Percentiles rank a stretch among this genome's conserved stretches.
phyloP scores from a whole-genome alignment of 164 flowering plant genomes.

The Santalum album region DNA sequence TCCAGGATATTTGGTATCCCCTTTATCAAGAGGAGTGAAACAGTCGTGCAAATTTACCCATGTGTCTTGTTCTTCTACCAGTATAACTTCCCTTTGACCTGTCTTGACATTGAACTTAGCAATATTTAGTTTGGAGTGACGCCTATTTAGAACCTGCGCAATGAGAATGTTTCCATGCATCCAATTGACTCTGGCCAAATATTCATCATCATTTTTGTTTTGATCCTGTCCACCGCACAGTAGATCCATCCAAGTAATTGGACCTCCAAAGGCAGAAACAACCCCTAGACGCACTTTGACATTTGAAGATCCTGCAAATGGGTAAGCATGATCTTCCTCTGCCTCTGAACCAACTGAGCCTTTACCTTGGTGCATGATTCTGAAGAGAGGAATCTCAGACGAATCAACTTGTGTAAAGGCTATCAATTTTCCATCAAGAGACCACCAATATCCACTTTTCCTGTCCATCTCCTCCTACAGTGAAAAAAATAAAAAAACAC shows the following conservation, averaged over 20 bases:
- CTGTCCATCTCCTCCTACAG: conserved; percentile 94
- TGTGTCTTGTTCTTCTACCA: conserved; percentile 54
- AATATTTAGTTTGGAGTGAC: conserved; percentile 59
- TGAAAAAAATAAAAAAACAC: conserved; percentile 6
- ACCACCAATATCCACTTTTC: conserved; percentile 97
- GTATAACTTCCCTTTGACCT: conserved; percentile 50
- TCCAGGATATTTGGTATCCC: conserved; percentile 34
- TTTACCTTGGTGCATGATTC: conserved; percentile 97
- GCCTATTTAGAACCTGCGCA: conserved; percentile 72
- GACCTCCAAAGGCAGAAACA: conserved; percentile 54
- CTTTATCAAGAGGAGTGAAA: conserved; percentile 78
- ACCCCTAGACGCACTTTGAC: conserved; percentile 82
- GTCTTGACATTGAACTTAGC: conserved; percentile 68
- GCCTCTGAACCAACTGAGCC: conserved; percentile 75
- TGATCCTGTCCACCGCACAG: conserved; percentile 45
- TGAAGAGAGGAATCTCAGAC: conserved; percentile 61
- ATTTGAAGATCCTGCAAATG: conserved; percentile 82
- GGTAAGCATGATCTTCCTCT: conserved; percentile 93
- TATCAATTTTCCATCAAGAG: conserved; percentile 75
- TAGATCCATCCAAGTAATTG: conserved; percentile 85
- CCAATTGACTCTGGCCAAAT: conserved; percentile 86
- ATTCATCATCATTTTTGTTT: conserved; percentile 49
- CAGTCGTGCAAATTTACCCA: conserved; percentile 93
- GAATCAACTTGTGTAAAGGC: conserved; percentile 90
- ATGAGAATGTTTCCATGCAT: conserved; percentile 69